These are phyloP conservation scores for Xerocomus nothofagi DNA, from an alignment of 1,284 basidiomycete species.

Conservation along the genomic window DNA sequence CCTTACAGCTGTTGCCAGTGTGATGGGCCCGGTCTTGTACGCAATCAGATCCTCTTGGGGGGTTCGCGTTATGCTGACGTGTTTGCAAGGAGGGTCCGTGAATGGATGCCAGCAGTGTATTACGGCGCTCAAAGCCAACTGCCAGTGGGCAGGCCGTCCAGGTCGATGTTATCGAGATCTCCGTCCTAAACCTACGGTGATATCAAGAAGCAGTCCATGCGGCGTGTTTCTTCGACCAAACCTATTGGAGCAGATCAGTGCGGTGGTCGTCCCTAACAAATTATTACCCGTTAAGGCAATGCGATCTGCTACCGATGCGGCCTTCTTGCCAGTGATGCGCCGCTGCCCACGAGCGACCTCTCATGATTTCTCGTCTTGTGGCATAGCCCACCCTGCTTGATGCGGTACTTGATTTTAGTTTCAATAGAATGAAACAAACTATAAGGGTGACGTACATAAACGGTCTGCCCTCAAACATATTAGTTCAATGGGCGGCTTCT, in stretches of 20 bases:
- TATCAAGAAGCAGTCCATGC: constrained; percentile 7
- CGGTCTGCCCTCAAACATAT: constrained; percentile 15
- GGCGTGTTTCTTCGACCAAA: background rate
- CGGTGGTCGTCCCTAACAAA: constrained; percentile 2
- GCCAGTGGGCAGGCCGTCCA: constrained; percentile 1
- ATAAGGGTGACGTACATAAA: constrained; percentile 21
- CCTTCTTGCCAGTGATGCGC: constrained; percentile 30
- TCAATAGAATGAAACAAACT: no score
- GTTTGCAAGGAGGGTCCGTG: constrained; percentile 29
- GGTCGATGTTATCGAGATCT: constrained; percentile 18
- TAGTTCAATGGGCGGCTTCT: constrained; percentile 13
- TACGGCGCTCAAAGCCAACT: constrained; percentile 28
- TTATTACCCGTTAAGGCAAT: constrained; percentile 18
- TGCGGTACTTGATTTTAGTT: constrained; percentile 1
- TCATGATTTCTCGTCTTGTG: constrained; percentile 18
- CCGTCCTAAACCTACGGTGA: constrained; percentile 18
- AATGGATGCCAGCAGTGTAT: constrained; percentile 30
- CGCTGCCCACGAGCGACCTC: constrained; percentile 3
- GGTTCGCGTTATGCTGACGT: constrained; percentile 33
- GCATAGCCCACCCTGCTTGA: constrained; percentile 15
- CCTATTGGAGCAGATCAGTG: constrained; percentile 5
- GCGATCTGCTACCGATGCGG: constrained; percentile 26
- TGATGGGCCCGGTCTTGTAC: constrained; percentile 26
- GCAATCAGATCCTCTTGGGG: constrained; percentile 24
- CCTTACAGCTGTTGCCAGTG: constrained; percentile 20